Conservation (phyloP, 345 rosid genomes). For the Salix udensis region DNA sequence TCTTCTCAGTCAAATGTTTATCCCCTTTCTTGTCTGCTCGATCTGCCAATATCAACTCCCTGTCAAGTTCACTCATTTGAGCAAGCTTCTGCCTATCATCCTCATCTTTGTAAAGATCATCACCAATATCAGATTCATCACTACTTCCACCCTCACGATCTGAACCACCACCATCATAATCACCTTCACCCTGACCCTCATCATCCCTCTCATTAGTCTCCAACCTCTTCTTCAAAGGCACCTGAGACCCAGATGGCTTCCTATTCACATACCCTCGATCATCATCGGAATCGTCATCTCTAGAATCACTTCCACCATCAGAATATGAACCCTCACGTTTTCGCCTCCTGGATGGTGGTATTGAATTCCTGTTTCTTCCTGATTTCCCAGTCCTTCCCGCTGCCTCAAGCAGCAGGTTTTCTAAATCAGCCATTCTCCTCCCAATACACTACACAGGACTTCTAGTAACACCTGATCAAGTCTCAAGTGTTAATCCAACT, state of each 20-base stretch:
- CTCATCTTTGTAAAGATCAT: conserved; percentile 85
- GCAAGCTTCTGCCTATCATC: conserved; percentile 73
- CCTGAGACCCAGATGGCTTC: conserved; percentile 90
- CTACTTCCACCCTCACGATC: conserved; percentile 69
- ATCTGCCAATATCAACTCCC: conserved; percentile 87
- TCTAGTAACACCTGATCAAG: background rate
- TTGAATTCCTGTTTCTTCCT: conserved; percentile 55
- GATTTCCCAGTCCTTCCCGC: conserved; percentile 79
- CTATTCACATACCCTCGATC: conserved; percentile 63
- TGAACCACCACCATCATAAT: conserved; percentile 51
- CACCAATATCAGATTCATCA: conserved; percentile 84
- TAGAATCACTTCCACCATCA: conserved; percentile 85
- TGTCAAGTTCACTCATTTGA: conserved; percentile 75
- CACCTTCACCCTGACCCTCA: conserved; percentile 65
- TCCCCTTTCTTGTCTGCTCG: conserved; percentile 92
- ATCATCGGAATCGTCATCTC: conserved; percentile 80
- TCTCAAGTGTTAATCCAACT: background rate
- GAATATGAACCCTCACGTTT: conserved; percentile 75
- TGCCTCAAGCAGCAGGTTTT: conserved; percentile 89
- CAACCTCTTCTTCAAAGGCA: conserved; percentile 84
- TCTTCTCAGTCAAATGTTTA: conserved; percentile 75
- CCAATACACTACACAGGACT: background rate
- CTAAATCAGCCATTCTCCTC: conserved; percentile 73
- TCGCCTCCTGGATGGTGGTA: conserved; percentile 54
- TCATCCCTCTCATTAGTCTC: conserved; percentile 81